Conservation (phyloP, 1,139 yeast genomes). For the Yamadazyma membranifaciens region DNA sequence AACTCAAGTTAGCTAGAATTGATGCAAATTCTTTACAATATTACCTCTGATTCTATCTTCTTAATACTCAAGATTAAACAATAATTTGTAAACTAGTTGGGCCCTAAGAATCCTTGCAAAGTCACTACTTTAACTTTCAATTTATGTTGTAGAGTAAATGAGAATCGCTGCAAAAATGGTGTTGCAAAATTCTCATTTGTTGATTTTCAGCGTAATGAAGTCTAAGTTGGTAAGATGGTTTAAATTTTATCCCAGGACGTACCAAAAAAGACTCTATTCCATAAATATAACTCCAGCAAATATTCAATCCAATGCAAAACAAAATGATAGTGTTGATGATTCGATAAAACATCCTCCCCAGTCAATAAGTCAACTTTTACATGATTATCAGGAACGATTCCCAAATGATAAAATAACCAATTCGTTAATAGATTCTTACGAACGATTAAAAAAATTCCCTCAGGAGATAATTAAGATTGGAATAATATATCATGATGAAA, state of each 20-base stretch:
- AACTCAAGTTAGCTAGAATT: no score
- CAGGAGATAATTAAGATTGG: constrained; percentile 28
- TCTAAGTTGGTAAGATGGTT: no score
- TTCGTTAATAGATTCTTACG: constrained; percentile 18
- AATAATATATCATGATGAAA: constrained; percentile 25
- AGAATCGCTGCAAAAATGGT: neutral
- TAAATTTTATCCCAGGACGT: no score
- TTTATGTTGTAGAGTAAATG: no score
- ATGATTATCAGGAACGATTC: constrained; percentile 20
- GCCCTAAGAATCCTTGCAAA: no score
- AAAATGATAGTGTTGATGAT: neutral
- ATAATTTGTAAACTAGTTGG: no score
- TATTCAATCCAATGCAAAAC: neutral
- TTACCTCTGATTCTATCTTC: no score
- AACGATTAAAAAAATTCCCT: constrained; percentile 13
- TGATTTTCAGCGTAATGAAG: neutral
- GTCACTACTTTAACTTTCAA: no score
- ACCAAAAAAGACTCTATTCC: neutral
- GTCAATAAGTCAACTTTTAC: constrained; percentile 12
- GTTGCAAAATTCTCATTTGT: neutral
- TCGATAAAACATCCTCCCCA: neutral
- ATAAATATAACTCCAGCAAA: neutral
- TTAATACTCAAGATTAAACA: no score
- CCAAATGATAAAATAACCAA: constrained; percentile 26
- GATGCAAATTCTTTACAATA: no score